Evolutionary conservation across 371 early-diverging fungal genomes (phyloP).

Genomic region (Rhizopus arrhizus): DNA sequence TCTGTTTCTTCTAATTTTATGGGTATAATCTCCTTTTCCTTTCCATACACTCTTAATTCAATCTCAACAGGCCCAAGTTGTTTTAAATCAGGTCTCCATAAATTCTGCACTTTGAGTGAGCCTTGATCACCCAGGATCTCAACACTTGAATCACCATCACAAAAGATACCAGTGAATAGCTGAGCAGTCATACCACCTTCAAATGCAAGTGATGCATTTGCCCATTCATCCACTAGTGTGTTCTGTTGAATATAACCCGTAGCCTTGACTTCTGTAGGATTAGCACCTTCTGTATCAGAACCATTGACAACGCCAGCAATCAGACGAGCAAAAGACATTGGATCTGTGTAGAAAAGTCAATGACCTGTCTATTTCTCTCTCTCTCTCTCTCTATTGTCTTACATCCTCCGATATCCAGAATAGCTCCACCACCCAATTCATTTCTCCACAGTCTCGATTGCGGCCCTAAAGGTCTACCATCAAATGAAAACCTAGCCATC

Average conservation of each 20-base stretch:
- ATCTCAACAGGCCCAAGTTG: slow-evolving; percentile 39
- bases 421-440: slow-evolving; percentile 50
- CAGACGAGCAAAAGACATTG: slow-evolving; percentile 48
- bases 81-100: slow-evolving; percentile 53
- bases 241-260: slow-evolving; percentile 43
- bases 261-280: slow-evolving; percentile 42
- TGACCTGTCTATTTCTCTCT: no score
- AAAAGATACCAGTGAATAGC: slow-evolving; percentile 46
- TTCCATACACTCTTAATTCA: slow-evolving; percentile 31
- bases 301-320: slow-evolving; percentile 41
- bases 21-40: slow-evolving; percentile 27
- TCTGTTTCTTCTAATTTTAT: slow-evolving; percentile 35
- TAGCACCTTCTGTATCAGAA: slow-evolving; percentile 12
- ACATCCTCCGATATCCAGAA: slow-evolving; percentile 58
- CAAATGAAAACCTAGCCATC: slow-evolving; percentile 43
- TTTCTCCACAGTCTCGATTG: slow-evolving; percentile 49
- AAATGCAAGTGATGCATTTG: slow-evolving; percentile 43
- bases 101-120: slow-evolving; percentile 32
- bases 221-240: slow-evolving; percentile 52
- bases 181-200: slow-evolving; percentile 38
- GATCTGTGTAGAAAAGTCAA: slow-evolving; percentile 24
- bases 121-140: slow-evolving; percentile 46
- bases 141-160: slow-evolving; percentile 40
- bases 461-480: slow-evolving; percentile 39
- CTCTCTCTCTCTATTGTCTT: slow-evolving; percentile 8